These are phyloP conservation scores for Phaffomyces thermotolerans DNA, from an alignment of 805 yeast species.

Conservation along the genomic window DNA sequence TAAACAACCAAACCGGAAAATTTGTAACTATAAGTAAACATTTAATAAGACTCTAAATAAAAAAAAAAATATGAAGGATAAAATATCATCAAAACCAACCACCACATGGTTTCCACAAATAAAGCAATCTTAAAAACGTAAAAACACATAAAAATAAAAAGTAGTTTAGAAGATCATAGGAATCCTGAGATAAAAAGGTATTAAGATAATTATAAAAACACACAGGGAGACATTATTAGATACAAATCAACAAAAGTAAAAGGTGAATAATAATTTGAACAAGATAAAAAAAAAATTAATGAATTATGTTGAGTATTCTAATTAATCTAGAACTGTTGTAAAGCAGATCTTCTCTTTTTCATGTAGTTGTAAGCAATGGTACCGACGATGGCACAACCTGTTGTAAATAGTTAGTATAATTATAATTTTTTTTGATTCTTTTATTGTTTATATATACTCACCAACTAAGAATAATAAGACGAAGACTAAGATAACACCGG, in stretches of 20 bases:
- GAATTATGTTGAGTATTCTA: too few relatives aligned
- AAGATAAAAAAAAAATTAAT: background rate
- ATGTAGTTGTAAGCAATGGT: slow-evolving; percentile 9
- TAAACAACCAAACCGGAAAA: background rate
- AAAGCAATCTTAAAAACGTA: too few relatives aligned
- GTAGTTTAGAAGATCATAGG: too few relatives aligned
- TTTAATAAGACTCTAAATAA: too few relatives aligned
- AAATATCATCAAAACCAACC: too few relatives aligned
- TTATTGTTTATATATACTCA: slow-evolving; percentile 11
- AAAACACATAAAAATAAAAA: too few relatives aligned
- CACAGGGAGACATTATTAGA: background rate
- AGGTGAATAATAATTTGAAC: background rate
- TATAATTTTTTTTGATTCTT: too few relatives aligned
- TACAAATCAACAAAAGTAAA: background rate
- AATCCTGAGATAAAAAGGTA: too few relatives aligned
- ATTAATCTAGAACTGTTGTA: slow-evolving; percentile 19
- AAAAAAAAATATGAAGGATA: too few relatives aligned
- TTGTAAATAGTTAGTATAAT: slow-evolving; percentile 4
- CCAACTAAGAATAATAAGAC: slow-evolving; percentile 23
- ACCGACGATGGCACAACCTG: slow-evolving; percentile 14
- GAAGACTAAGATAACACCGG: slow-evolving; percentile 28
- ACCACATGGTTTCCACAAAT: too few relatives aligned
- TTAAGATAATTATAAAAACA: too few relatives aligned
- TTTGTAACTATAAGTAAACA: background rate
- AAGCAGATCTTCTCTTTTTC: slow-evolving; percentile 19